Percentiles rank a stretch among this genome's conserved stretches.
Evolutionary conservation across 192 early-diverging fungal species (phyloP).

Genomic region (Entomortierella lignicola): DNA sequence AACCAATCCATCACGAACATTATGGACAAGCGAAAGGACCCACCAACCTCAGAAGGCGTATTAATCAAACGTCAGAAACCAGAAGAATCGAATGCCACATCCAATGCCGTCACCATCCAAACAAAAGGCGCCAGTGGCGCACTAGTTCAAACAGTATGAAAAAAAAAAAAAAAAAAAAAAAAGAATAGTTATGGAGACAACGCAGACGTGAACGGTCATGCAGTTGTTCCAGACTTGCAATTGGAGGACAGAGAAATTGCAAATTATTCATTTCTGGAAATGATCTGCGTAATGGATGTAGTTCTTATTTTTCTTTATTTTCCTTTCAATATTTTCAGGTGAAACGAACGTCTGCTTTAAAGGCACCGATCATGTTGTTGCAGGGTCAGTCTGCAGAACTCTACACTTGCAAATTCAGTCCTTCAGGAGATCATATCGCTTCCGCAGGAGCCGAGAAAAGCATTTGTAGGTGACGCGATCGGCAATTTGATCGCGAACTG

Average conservation of each 20-base stretch:
- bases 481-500: too few species aligned
- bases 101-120: conserved; percentile 50
- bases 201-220: too few species aligned
- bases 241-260: too few species aligned
- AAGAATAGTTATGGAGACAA: neutral
- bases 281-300: neutral
- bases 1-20: neutral
- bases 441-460: conserved; percentile 84
- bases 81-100: conserved; percentile 23
- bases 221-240: too few species aligned
- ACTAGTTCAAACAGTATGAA: conserved; percentile 51
- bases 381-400: conserved; percentile 76
- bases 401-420: conserved; percentile 87
- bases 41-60: conserved; percentile 37
- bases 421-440: conserved; percentile 83
- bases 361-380: conserved; percentile 38
- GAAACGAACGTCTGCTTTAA: conserved; percentile 34
- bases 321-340: conserved; percentile 18
- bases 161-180: conserved; percentile 1
- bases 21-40: conserved; percentile 57
- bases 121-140: conserved; percentile 45
- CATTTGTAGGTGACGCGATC: conserved; percentile 67
- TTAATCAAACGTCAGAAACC: conserved; percentile 55
- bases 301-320: conserved; percentile 12
- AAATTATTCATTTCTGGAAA: neutral